Evolutionary conservation across 129 eudicot genomes (phyloP), one percentile per base, ranked within the genome.

Genomic region (Flaveria linearis): DNA sequence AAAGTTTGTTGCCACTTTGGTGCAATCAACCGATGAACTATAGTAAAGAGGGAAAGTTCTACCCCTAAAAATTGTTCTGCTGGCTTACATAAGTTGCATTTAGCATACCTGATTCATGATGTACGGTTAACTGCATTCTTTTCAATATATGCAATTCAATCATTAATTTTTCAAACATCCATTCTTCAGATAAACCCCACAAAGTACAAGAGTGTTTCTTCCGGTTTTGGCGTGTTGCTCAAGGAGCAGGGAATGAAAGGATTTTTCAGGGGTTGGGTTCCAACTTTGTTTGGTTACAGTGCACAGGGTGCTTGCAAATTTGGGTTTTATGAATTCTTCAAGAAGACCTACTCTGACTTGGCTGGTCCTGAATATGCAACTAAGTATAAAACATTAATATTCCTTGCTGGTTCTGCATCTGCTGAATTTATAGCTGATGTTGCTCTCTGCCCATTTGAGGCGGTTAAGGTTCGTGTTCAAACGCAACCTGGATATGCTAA

Each of bases 261-360:
- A 14, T 88, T 90, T 63, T 88, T 87, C 49, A 90, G 85, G 72
- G 96, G 96, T 5, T 90, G 96, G 93, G 91, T 84, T 62, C 93
- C 91, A 23, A 90, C 93, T 17, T 83, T 90, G 69, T 62, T 88
- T 13, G 96, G 96, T 76, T 90, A 90, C 78, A 88, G 96, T 72
- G 91, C 89, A 75, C 96, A 90, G 75, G 96, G 96, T 62, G 93
- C 93, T 73, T 88, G 93, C 86, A 90, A 88, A 84, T 90, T 84
- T 69, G 96, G 96, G 18, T 88, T 90, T 56, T 90, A 90, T 73
- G 96, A 90, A 56, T 90, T 84, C 82, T 90, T 90, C 81, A 88
- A 90, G 84, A 90, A 90, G 84, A 86, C 84, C 16, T 90, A 90
- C 81, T 88, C 93, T 53, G 96, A 90, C 53, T 69, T 90, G 14